Evolutionary conservation across 306 rosid species (phyloP).

Genomic region (Lagenaria siceraria): DNA sequence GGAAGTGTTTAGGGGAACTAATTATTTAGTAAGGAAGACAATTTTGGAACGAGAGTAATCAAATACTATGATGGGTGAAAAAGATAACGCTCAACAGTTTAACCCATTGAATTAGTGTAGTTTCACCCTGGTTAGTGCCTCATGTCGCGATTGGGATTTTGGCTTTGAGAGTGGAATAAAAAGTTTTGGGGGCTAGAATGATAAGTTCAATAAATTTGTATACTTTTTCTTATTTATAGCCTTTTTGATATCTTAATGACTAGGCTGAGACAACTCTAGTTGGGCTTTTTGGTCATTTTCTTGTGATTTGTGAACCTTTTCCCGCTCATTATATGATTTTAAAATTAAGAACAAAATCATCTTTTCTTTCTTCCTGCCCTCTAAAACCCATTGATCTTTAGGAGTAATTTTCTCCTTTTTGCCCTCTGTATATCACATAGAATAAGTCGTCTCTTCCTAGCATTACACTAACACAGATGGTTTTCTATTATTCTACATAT

Average conservation of each 20-base stretch:
- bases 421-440: background rate
- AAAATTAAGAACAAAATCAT: background rate
- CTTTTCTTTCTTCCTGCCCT: background rate
- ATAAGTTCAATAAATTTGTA: background rate
- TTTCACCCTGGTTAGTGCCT: background rate
- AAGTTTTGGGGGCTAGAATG: background rate
- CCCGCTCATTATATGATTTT: background rate
- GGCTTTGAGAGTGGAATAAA: background rate
- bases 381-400: background rate
- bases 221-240: background rate
- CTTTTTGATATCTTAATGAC: background rate
- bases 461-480: background rate
- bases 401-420: background rate
- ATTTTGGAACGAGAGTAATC: background rate
- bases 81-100: background rate
- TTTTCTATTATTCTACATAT: background rate
- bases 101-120: background rate
- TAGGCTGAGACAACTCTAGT: background rate
- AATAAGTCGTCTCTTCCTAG: background rate
- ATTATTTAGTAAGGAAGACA: background rate
- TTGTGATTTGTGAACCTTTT: background rate
- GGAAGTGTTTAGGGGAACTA: background rate
- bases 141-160: background rate
- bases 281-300: background rate
- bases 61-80: background rate